A percentile compares a stretch with the other conserved stretches of the same genome.
Conservation (phyloP, 2,329 filamentous ascomycete genomes). For the Chaetomiaceae sp. region DNA sequence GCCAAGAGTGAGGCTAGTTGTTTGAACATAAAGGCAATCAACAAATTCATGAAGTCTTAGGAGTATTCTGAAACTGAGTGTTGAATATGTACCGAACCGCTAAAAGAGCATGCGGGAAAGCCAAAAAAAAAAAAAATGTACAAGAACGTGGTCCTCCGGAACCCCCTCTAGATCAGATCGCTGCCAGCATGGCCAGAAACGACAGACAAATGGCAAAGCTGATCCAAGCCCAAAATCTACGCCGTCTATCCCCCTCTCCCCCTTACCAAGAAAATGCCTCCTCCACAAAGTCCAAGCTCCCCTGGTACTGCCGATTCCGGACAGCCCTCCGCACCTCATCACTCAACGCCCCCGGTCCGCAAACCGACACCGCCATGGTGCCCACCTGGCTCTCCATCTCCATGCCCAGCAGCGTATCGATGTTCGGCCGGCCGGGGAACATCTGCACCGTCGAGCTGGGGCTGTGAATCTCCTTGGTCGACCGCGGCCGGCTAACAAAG, state of each 20-base stretch:
- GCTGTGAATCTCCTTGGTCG: conserved; percentile 76
- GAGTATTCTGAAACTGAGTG: too few relatives aligned
- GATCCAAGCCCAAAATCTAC: not conserved
- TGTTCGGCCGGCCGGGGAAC: conserved; percentile 75
- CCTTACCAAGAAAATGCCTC: conserved; percentile 66
- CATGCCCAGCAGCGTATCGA: conserved; percentile 65
- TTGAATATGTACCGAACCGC: conserved; percentile 13
- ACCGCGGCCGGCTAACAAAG: conserved; percentile 70
- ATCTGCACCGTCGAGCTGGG: conserved; percentile 75
- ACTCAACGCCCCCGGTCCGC: conserved; percentile 67
- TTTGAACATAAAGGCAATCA: too few relatives aligned
- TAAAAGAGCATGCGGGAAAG: not conserved
- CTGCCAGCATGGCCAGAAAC: not conserved
- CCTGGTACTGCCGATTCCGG: conserved; percentile 58
- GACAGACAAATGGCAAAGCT: conserved; percentile 3
- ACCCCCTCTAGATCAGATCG: not conserved
- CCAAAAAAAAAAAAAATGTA: conserved; percentile 13
- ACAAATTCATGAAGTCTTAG: too few relatives aligned
- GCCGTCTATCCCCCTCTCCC: not conserved
- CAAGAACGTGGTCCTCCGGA: conserved; percentile 6
- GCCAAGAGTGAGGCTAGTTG: too few relatives aligned
- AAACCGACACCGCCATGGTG: conserved; percentile 69
- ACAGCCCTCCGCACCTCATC: conserved; percentile 70
- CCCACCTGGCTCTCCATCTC: conserved; percentile 73
- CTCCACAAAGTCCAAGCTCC: conserved; percentile 72